Conservation (phyloP, 164 flowering plant species). For the Euptelea pleiosperma region DNA sequence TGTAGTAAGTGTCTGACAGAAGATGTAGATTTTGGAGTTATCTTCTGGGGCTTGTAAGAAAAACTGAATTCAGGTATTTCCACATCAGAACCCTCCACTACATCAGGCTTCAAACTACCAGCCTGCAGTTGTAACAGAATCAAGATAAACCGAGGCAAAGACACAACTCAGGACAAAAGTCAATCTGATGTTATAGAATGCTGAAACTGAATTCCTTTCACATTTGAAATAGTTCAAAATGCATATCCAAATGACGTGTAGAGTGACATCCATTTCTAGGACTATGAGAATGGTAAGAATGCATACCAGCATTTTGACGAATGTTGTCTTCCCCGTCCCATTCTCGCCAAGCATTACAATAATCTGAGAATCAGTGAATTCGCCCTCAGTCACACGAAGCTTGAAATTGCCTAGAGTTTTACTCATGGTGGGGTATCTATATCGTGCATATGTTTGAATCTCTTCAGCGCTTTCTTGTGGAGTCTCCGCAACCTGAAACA, state of each 20-base stretch:
- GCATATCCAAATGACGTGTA: too few species aligned
- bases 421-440: conserved; percentile 87
- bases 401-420: conserved; percentile 86
- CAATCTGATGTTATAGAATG: too few species aligned
- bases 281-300: conserved; percentile 4
- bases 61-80: conserved; percentile 96
- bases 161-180: not conserved
- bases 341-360: conserved; percentile 98
- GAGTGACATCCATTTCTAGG: too few species aligned
- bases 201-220: too few species aligned
- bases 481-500: conserved; percentile 85
- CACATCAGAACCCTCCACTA: conserved; percentile 64
- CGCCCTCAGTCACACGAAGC: conserved; percentile 84
- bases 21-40: conserved; percentile 77
- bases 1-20: conserved; percentile 79
- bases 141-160: not conserved
- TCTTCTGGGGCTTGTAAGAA: conserved; percentile 98
- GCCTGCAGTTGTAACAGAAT: conserved; percentile 47
- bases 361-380: conserved; percentile 97
- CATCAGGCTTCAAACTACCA: conserved; percentile 91
- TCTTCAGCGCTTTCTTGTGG: conserved; percentile 96
- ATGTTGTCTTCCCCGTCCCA: conserved; percentile 99
- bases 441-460: conserved; percentile 87
- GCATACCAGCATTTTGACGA: conserved; percentile 94
- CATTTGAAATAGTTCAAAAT: too few species aligned